Conservation (phyloP, 108 stramenopile genomes). For the Nitzschia palea region DNA sequence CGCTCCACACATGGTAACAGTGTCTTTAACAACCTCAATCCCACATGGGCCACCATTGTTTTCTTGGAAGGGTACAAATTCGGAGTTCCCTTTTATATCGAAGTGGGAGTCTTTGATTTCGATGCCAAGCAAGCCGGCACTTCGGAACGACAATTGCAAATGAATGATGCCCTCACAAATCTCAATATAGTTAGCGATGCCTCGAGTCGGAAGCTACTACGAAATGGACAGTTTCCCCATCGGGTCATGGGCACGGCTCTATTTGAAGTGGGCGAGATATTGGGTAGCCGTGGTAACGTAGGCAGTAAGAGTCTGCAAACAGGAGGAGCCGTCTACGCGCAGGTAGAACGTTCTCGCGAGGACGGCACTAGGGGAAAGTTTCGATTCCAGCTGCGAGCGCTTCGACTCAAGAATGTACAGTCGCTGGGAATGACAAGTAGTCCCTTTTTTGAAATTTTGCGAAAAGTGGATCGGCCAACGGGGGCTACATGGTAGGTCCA, state of each 20-base stretch:
- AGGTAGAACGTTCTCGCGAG: slow-evolving; percentile 54
- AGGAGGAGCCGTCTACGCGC: slow-evolving; percentile 67
- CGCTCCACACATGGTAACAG: slow-evolving; percentile 39
- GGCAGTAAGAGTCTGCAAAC: slow-evolving; percentile 68
- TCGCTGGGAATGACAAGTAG: slow-evolving; percentile 59
- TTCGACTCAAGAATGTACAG: slow-evolving; percentile 66
- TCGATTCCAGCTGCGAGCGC: slow-evolving; percentile 48
- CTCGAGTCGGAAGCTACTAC: slow-evolving; percentile 21
- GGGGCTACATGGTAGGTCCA: slow-evolving; percentile 64
- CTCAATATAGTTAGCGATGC: slow-evolving; percentile 37
- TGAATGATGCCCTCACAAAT: slow-evolving; percentile 41
- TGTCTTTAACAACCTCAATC: slow-evolving; percentile 52
- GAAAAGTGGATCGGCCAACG: slow-evolving; percentile 67
- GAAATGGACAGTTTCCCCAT: slow-evolving; percentile 45
- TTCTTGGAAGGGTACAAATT: slow-evolving; percentile 62
- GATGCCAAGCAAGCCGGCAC: slow-evolving; percentile 42
- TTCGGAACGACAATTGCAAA: slow-evolving; percentile 35
- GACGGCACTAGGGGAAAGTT: slow-evolving; percentile 37
- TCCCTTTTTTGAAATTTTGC: slow-evolving; percentile 74
- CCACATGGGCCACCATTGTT: slow-evolving; percentile 43
- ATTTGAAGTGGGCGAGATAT: slow-evolving; percentile 78
- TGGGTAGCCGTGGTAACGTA: slow-evolving; percentile 65
- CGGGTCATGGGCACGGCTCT: slow-evolving; percentile 72
- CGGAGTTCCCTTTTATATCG: slow-evolving; percentile 58
- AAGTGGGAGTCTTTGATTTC: slow-evolving; percentile 66